phyloP scores from a whole-genome alignment of 2,329 filamentous ascomycete genomes.

The Leptographium galeiforme region DNA sequence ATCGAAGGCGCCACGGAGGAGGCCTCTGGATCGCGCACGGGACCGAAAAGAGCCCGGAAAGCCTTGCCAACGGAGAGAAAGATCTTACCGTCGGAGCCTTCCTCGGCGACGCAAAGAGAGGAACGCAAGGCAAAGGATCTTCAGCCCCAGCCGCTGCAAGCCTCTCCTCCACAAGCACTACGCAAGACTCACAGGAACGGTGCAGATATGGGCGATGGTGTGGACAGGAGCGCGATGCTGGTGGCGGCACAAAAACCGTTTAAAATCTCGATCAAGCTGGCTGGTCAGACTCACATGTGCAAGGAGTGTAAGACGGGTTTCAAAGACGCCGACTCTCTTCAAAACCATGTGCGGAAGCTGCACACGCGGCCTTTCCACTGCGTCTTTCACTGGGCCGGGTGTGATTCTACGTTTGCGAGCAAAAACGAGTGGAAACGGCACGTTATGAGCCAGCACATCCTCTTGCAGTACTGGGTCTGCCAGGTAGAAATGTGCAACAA shows the following conservation, averaged over 20 bases:
- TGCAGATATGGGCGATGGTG: background rate
- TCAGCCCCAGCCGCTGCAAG: background rate
- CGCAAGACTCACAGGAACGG: background rate
- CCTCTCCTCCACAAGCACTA: too few relatives aligned
- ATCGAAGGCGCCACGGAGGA: background rate
- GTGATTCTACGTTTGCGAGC: conserved; percentile 55
- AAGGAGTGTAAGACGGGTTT: conserved; percentile 26
- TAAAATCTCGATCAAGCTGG: conserved; percentile 12
- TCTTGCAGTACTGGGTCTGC: conserved; percentile 66
- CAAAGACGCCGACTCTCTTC: conserved; percentile 29
- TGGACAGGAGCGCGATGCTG: conserved; percentile 5
- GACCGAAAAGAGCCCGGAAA: conserved; percentile 7
- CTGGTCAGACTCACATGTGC: conserved; percentile 17
- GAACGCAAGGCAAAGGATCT: background rate
- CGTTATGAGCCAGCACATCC: conserved; percentile 67
- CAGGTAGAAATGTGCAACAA: conserved; percentile 44
- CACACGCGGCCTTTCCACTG: conserved; percentile 58
- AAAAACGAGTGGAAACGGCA: conserved; percentile 98
- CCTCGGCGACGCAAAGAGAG: background rate
- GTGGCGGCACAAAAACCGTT: conserved; percentile 10
- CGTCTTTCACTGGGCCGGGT: conserved; percentile 68
- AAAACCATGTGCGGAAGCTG: conserved; percentile 35
- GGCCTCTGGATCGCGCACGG: background rate
- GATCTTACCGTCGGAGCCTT: conserved; percentile 6
- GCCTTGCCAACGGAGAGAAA: conserved; percentile 11